These are phyloP conservation scores for Nakazawaea ambrosiae DNA, from an alignment of 805 yeast species.

Conservation along the genomic window DNA sequence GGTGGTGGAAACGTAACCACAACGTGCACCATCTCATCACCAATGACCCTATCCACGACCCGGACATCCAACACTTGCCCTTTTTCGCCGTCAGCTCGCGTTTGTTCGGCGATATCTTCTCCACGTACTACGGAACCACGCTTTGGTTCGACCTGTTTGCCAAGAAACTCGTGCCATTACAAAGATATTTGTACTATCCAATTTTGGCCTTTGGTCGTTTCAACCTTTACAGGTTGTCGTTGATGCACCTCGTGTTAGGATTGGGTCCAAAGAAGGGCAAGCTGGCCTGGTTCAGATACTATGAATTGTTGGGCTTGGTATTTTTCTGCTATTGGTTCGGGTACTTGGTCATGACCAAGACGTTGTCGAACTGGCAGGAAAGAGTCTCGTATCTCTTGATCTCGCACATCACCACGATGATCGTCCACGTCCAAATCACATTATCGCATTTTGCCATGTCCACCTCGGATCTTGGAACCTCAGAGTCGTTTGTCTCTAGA, in stretches of 20 bases:
- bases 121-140: constrained; percentile 69
- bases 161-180: constrained; percentile 49
- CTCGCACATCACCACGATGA: constrained; percentile 77
- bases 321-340: constrained; percentile 80
- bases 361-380: constrained; percentile 45
- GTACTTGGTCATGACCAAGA: constrained; percentile 47
- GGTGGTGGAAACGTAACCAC: constrained; percentile 95
- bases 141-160: constrained; percentile 68
- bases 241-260: constrained; percentile 70
- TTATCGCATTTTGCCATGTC: constrained; percentile 92
- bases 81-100: constrained; percentile 80
- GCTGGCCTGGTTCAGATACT: constrained; percentile 82
- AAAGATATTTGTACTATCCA: constrained; percentile 69
- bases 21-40: constrained; percentile 89
- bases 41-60: constrained; percentile 92
- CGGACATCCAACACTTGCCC: constrained; percentile 90
- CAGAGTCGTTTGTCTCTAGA: constrained; percentile 72
- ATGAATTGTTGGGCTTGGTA: constrained; percentile 62
- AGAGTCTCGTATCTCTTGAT: constrained; percentile 58
- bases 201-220: constrained; percentile 78
- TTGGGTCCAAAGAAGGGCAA: constrained; percentile 75
- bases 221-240: constrained; percentile 73
- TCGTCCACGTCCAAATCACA: constrained; percentile 91
- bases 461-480: constrained; percentile 75
- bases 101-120: constrained; percentile 61